These are phyloP conservation scores for Neonectria punicea DNA, from an alignment of 2,329 filamentous ascomycete genomes.

Conservation along the genomic window DNA sequence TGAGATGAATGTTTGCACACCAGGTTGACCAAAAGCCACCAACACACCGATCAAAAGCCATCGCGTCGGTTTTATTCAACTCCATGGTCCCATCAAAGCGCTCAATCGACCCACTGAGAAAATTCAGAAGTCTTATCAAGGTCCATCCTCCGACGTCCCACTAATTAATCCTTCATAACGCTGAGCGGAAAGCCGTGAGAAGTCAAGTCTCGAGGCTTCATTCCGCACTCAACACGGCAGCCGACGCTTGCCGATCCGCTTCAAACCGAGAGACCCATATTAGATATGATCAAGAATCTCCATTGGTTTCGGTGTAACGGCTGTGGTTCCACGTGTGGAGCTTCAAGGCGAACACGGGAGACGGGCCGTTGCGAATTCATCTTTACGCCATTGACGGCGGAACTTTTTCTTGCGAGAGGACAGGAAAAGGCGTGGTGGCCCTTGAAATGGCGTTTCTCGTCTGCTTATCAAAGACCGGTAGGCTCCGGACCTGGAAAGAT, in stretches of 20 bases:
- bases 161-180: not conserved
- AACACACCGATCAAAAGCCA: not conserved
- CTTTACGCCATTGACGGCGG: not conserved
- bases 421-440: not conserved
- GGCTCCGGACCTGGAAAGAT: not conserved
- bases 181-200: not conserved
- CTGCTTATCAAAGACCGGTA: not conserved
- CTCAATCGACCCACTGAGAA: not conserved
- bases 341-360: not conserved
- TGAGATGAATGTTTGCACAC: not conserved
- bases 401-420: not conserved
- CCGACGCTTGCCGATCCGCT: constrained; percentile 2
- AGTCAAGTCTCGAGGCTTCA: not conserved
- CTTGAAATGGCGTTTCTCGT: not conserved
- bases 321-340: not conserved
- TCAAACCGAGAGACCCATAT: not conserved
- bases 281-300: not conserved
- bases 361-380: not conserved
- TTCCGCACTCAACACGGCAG: not conserved
- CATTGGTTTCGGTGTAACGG: not conserved
- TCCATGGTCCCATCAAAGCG: not conserved
- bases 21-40: not conserved
- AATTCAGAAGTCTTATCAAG: constrained; percentile 1
- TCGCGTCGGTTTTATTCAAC: not conserved
- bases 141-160: constrained; percentile 1